A percentile compares a stretch with the other conserved stretches of the same genome.
Evolutionary conservation across 2,329 filamentous ascomycete genomes (phyloP).

Genomic region (Microsporum ferrugineum): DNA sequence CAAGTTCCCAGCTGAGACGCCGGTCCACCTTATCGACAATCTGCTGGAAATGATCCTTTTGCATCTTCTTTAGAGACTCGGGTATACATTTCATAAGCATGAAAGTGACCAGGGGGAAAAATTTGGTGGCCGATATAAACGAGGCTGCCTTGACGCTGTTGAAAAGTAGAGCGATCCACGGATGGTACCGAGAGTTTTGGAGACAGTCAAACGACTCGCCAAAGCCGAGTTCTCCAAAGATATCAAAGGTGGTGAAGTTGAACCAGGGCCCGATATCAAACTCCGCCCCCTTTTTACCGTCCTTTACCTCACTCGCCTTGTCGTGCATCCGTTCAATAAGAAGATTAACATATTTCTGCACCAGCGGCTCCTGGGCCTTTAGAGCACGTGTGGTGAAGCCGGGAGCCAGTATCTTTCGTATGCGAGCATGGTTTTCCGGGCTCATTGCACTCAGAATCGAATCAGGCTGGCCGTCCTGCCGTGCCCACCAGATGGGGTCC

Average conservation of each 20-base stretch:
- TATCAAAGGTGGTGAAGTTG: constrained; percentile 26
- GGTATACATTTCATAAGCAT: constrained; percentile 13
- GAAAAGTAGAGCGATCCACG: constrained; percentile 20
- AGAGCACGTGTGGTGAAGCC: constrained; percentile 34
- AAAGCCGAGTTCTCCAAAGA: constrained; percentile 24
- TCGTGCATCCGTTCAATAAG: constrained; percentile 22
- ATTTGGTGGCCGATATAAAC: constrained; percentile 2
- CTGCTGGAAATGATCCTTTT: constrained; percentile 8
- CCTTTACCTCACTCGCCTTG: neutral
- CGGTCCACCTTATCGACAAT: constrained; percentile 7
- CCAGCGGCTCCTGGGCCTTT: constrained; percentile 25
- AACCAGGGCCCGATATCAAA: constrained; percentile 23
- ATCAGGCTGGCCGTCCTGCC: neutral
- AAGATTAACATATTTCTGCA: constrained; percentile 24
- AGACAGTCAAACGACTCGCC: constrained; percentile 24
- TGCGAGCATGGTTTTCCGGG: constrained; percentile 3
- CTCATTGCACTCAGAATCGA: constrained; percentile 5
- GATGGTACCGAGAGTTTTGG: constrained; percentile 18
- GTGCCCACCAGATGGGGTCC: neutral
- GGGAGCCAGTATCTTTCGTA: constrained; percentile 23
- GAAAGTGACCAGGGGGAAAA: constrained; percentile 11
- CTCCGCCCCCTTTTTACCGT: neutral
- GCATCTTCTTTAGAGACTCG: neutral
- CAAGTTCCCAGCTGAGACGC: constrained; percentile 1
- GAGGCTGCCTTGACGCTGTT: constrained; percentile 10